Percentiles rank a stretch among this genome's conserved stretches.
Evolutionary conservation across 2,329 filamentous ascomycete genomes (phyloP).

Genomic region (Cercospora janseana): DNA sequence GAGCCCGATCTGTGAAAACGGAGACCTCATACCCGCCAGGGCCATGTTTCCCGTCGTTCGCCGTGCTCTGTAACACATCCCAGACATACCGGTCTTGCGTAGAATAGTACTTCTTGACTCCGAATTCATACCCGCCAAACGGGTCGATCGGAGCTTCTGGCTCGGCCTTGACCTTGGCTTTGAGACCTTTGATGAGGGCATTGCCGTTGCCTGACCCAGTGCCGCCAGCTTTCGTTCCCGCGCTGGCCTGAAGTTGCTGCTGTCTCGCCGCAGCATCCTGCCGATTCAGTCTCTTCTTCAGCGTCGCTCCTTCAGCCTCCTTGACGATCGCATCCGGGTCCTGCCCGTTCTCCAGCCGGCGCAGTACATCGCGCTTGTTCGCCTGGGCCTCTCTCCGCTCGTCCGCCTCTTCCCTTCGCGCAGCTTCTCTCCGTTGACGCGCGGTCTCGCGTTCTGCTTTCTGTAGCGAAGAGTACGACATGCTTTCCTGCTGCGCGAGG

Average conservation of each 20-base stretch:
- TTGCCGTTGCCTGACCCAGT: slow-evolving; percentile 37
- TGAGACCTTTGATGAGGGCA: slow-evolving; percentile 72
- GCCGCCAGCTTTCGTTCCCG: slow-evolving; percentile 33
- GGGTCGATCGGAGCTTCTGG: slow-evolving; percentile 81
- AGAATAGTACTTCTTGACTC: slow-evolving; percentile 64
- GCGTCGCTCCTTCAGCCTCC: slow-evolving; percentile 55
- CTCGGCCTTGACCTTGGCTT: slow-evolving; percentile 57
- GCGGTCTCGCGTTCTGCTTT: slow-evolving; percentile 66
- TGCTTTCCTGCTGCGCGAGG: slow-evolving; percentile 49
- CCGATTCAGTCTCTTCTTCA: slow-evolving; percentile 70
- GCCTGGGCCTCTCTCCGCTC: slow-evolving; percentile 64
- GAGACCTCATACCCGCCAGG: slow-evolving; percentile 80
- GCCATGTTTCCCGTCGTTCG: slow-evolving; percentile 63
- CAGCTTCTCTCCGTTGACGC: slow-evolving; percentile 60
- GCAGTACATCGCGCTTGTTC: slow-evolving; percentile 66
- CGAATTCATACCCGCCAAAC: slow-evolving; percentile 72
- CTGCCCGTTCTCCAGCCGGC: slow-evolving; percentile 63
- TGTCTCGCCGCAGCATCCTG: slow-evolving; percentile 47
- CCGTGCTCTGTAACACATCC: slow-evolving; percentile 66
- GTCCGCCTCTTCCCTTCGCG: slow-evolving; percentile 66
- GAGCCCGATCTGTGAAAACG: slow-evolving; percentile 76
- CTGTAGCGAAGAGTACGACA: slow-evolving; percentile 47
- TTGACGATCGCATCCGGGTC: slow-evolving; percentile 57
- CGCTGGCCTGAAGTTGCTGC: slow-evolving; percentile 47
- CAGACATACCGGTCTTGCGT: slow-evolving; percentile 71